Conservation (phyloP, 495 filamentous ascomycete genomes). For the Talaromyces trachyspermus region DNA sequence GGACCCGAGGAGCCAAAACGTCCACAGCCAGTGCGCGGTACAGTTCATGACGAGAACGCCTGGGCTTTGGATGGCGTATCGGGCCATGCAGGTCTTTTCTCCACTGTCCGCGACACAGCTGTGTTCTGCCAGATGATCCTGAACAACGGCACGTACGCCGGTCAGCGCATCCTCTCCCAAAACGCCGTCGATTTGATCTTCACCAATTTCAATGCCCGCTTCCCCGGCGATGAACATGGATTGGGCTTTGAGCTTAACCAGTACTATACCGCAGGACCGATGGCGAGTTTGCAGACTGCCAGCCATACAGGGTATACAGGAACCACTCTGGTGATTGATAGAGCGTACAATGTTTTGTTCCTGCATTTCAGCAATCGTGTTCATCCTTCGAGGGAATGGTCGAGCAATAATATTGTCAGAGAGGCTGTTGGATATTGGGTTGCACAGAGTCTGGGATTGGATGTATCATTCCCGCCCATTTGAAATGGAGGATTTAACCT, state of each 20-base stretch:
- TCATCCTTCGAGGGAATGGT: slow-evolving; percentile 19
- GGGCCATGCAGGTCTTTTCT: slow-evolving; percentile 22
- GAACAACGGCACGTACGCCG: slow-evolving; percentile 23
- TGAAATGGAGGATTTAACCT: too few species aligned
- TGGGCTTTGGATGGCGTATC: slow-evolving; percentile 20
- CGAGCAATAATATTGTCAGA: slow-evolving; percentile 21
- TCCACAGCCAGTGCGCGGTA: slow-evolving; percentile 24
- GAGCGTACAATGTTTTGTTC: slow-evolving; percentile 17
- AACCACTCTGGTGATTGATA: slow-evolving; percentile 18
- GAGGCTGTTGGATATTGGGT: slow-evolving; percentile 21
- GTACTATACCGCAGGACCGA: slow-evolving; percentile 19
- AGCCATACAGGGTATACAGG: slow-evolving; percentile 23
- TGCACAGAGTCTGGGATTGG: slow-evolving; percentile 14
- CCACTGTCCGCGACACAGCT: slow-evolving; percentile 16
- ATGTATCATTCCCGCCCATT: slow-evolving; percentile 16
- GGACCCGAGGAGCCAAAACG: slow-evolving; percentile 17
- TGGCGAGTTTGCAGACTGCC: slow-evolving; percentile 17
- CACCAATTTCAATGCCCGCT: slow-evolving; percentile 19
- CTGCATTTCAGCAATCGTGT: slow-evolving; percentile 18
- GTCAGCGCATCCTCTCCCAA: slow-evolving; percentile 13
- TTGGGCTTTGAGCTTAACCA: slow-evolving; percentile 23
- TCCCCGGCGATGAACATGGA: slow-evolving; percentile 18
- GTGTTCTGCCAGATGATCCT: slow-evolving; percentile 24
- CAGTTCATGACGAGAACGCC: slow-evolving; percentile 24
- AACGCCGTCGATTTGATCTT: slow-evolving; percentile 19